A percentile compares a stretch with the other conserved stretches of the same genome.
These are phyloP conservation scores for Aphanomyces astaci DNA, from an alignment of 352 stramenopile species.

Conservation along the genomic window DNA sequence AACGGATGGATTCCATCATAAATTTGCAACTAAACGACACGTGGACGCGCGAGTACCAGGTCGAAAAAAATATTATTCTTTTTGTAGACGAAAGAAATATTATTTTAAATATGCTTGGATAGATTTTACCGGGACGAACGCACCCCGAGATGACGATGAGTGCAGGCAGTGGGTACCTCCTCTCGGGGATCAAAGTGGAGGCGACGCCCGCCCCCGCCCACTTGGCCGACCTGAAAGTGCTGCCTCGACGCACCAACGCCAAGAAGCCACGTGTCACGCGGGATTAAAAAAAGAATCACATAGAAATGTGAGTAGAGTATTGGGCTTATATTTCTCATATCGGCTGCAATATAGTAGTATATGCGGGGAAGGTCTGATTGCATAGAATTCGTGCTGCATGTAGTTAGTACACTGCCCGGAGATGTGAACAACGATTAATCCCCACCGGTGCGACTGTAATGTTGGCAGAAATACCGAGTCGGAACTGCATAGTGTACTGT, in stretches of 20 bases:
- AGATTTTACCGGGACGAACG: constrained; percentile 82
- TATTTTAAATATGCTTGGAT: neutral
- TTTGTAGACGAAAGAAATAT: neutral
- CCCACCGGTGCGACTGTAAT: too few species aligned
- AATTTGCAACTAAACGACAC: constrained; percentile 93
- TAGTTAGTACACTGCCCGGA: too few species aligned
- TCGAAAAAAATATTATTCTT: constrained; percentile 16
- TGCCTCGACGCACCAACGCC: constrained; percentile 20
- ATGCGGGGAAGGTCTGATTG: too few species aligned
- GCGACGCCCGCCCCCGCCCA: neutral
- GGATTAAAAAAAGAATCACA: constrained; percentile 3
- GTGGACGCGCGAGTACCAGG: constrained; percentile 94
- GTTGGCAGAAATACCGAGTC: too few species aligned
- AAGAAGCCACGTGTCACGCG: neutral
- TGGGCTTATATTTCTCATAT: too few species aligned
- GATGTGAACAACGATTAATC: too few species aligned
- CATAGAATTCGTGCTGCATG: too few species aligned
- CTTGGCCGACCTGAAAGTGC: neutral
- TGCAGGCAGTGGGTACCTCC: constrained; percentile 91
- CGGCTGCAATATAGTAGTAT: too few species aligned
- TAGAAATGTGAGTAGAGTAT: too few species aligned
- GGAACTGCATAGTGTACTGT: too few species aligned
- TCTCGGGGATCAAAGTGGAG: constrained; percentile 89
- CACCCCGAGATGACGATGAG: constrained; percentile 97
- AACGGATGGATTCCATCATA: constrained; percentile 86